These are phyloP conservation scores for Colletotrichum trifolii DNA, from an alignment of 2,329 filamentous ascomycete genomes.

Conservation along the genomic window DNA sequence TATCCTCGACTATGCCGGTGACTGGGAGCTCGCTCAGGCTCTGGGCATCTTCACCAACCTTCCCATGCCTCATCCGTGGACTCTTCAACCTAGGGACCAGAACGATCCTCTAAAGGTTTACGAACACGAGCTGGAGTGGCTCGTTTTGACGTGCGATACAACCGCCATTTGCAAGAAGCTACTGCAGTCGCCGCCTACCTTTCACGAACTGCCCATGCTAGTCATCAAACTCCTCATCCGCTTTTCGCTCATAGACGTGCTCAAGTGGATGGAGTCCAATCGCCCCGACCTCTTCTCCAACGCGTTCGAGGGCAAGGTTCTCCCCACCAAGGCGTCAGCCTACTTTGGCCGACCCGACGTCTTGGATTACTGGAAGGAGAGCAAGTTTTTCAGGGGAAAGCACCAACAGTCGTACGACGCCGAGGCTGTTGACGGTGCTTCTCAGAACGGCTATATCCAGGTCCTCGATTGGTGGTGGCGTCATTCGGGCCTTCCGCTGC, in stretches of 20 bases:
- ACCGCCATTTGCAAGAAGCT: conserved; percentile 80
- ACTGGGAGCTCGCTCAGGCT: conserved; percentile 90
- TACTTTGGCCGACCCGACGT: conserved; percentile 88
- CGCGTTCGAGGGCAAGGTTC: conserved; percentile 84
- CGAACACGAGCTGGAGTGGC: conserved; percentile 85
- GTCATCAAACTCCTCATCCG: conserved; percentile 92
- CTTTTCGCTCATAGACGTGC: conserved; percentile 83
- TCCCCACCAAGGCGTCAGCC: conserved; percentile 88
- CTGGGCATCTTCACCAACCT: conserved; percentile 85
- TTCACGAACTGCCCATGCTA: conserved; percentile 78
- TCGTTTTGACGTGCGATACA: conserved; percentile 79
- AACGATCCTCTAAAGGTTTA: conserved; percentile 76
- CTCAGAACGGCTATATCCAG: conserved; percentile 83
- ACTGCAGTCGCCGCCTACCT: conserved; percentile 75
- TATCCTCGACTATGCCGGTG: conserved; percentile 83
- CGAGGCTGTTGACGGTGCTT: conserved; percentile 89
- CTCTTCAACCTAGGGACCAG: conserved; percentile 65
- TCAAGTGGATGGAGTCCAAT: conserved; percentile 74
- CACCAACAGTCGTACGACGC: conserved; percentile 75
- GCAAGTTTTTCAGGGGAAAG: conserved; percentile 83
- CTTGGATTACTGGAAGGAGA: conserved; percentile 90
- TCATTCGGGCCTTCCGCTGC: conserved; percentile 78
- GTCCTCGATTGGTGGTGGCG: conserved; percentile 94
- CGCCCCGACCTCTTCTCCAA: conserved; percentile 72
- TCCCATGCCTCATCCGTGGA: conserved; percentile 78